Conservation (phyloP, 768 basidiomycete species). For the Lepiota brunneoincarnata region DNA sequence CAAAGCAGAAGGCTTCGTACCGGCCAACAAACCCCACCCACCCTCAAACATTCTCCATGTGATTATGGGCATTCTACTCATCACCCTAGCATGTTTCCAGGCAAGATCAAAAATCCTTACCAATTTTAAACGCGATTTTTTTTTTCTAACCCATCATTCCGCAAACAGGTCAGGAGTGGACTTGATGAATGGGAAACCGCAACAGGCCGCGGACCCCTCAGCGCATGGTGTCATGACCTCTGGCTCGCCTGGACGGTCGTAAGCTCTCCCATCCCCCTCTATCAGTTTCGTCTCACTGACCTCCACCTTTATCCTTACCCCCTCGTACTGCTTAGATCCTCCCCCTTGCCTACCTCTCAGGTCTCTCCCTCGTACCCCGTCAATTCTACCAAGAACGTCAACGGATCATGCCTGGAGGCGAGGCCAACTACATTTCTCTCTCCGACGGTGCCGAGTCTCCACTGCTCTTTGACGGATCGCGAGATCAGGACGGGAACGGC, state of each 20-base stretch:
- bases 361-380: conserved; percentile 38
- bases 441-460: conserved; percentile 15
- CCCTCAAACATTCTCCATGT: conserved; percentile 58
- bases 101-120: conserved; percentile 26
- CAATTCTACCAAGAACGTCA: conserved; percentile 39
- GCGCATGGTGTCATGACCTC: conserved; percentile 34
- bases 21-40: conserved; percentile 37
- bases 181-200: conserved; percentile 40
- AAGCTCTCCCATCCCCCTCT: conserved; percentile 19
- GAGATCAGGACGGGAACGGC: conserved; percentile 11
- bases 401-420: conserved; percentile 13
- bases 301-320: too few relatives aligned
- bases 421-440: conserved; percentile 24
- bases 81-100: conserved; percentile 52
- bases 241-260: conserved; percentile 49
- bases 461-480: conserved; percentile 18
- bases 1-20: conserved; percentile 26
- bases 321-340: conserved; percentile 34
- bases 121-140: not conserved
- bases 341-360: conserved; percentile 42
- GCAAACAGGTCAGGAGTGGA: conserved; percentile 40
- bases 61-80: conserved; percentile 44
- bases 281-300: not conserved
- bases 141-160: not conserved
- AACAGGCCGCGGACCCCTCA: conserved; percentile 32